phyloP scores from a whole-genome alignment of 805 yeast species.

The Schizosaccharomyces cryophilus region DNA sequence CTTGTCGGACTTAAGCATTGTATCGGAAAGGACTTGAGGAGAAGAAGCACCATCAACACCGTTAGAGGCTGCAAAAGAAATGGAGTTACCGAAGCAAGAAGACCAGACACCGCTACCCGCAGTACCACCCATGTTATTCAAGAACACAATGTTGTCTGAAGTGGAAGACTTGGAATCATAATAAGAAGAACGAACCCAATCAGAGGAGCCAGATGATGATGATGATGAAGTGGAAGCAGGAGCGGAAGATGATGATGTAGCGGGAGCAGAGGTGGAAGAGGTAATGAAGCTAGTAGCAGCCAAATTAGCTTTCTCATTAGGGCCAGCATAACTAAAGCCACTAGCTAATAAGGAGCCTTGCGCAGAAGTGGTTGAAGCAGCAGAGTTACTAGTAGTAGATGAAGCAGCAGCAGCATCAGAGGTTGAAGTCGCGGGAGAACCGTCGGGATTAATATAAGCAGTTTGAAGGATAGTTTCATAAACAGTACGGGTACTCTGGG shows the following conservation, averaged over 20 bases:
- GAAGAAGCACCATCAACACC: constrained; percentile 49
- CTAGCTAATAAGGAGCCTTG: no score
- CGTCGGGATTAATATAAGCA: constrained; percentile 3
- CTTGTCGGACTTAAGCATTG: constrained; percentile 40
- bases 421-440: constrained; percentile 4
- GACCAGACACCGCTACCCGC: constrained; percentile 76
- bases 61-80: constrained; percentile 60
- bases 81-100: constrained; percentile 67
- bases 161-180: constrained; percentile 41
- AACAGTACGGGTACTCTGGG: constrained; percentile 11
- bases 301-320: no score
- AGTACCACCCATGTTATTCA: constrained; percentile 72
- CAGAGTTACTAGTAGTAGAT: constrained; percentile 3
- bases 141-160: constrained; percentile 47
- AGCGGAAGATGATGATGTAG: constrained; percentile 11
- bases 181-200: constrained; percentile 23
- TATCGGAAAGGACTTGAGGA: constrained; percentile 44
- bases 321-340: no score
- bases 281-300: constrained; percentile 2
- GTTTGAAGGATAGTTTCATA: constrained; percentile 11
- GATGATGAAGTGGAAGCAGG: constrained; percentile 8
- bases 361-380: constrained; percentile 7
- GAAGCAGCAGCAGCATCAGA: constrained; percentile 6
- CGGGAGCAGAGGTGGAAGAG: constrained; percentile 6
- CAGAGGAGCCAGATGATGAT: constrained; percentile 11